A percentile compares a stretch with the other conserved stretches of the same genome.
phyloP scores from a whole-genome alignment of 805 yeast genomes.

The Ogataea trehaloabstinens region DNA sequence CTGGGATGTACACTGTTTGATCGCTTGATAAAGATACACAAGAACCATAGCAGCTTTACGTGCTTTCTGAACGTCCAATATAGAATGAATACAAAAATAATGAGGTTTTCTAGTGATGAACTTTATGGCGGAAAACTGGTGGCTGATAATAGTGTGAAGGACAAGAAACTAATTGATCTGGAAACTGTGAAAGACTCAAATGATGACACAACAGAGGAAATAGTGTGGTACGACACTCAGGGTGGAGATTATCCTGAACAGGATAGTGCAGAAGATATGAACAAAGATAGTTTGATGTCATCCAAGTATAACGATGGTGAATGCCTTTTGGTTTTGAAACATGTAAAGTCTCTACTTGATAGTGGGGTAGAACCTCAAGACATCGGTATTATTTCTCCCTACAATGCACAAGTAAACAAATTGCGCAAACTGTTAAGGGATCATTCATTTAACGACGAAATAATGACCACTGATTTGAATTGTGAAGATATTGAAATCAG shows the following conservation, averaged over 20 bases:
- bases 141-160: conserved; percentile 60
- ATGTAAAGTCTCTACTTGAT: conserved; percentile 49
- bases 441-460: conserved; percentile 15
- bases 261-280: conserved; percentile 34
- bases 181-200: conserved; percentile 36
- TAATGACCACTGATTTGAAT: conserved; percentile 7
- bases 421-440: conserved; percentile 46
- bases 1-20: conserved; percentile 79
- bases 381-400: conserved; percentile 90
- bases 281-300: conserved; percentile 27
- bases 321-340: conserved; percentile 55
- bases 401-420: conserved; percentile 77
- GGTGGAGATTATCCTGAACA: conserved; percentile 80
- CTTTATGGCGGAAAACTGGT: conserved; percentile 61
- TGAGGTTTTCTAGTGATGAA: conserved; percentile 70
- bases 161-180: conserved; percentile 54
- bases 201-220: conserved; percentile 55
- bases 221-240: conserved; percentile 90
- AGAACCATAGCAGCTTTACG: conserved; percentile 44
- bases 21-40: conserved; percentile 53
- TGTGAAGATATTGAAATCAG: conserved; percentile 64
- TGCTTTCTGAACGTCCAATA: conserved; percentile 75
- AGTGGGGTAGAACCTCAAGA: conserved; percentile 50
- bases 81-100: conserved; percentile 77
- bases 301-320: conserved; percentile 83